Base-by-base conservation (phyloP, 2,329 filamentous ascomycete genomes). In the Botryosphaeria dothidea region DNA sequence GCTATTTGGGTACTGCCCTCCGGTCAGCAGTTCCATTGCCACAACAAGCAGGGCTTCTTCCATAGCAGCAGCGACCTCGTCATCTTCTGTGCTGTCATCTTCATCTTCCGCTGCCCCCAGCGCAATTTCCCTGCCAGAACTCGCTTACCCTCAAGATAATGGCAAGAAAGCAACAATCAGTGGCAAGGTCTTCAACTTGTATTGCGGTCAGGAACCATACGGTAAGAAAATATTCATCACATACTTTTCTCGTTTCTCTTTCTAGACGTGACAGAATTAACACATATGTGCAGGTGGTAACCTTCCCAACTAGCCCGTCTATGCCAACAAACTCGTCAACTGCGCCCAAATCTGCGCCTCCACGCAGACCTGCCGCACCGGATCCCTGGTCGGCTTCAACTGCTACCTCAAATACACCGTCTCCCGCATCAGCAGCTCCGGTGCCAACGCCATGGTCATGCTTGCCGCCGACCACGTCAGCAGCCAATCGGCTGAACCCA, bases 1-100 rank as follows among this genome's bases (percentile, higher is more conserved):
- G 8, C 69, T 62, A n/a, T 80, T 77, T 67, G 78, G 78, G 17
- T 66, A 71, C 34, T 80, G 79, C 69, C n/a, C 31, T 23, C 31
- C 31, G 6, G 25, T 38, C 5, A 25, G 23, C 31, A 56, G 31
- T 11, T 54, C 51, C 9, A 23, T 54, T 11, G 51, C n/a, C n/a
- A 36, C n/a, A 29, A 21, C 9, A 13, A 54, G 51, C 31, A 23
- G n/a, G 8, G 3, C n/a, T 4, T 36, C 51, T 38, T 23, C 51
- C 31, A n/a, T 17, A 19, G 15, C 31, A 15, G 45, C 11, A 38
- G 19, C 45, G n/a, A 56, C 11, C 29, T 23, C 31, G 6, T 56
- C 29, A 2, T 23, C 21, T 13, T n/a, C 19, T 1, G 23, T n/a
- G 21, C 31, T 19, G 6, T 29, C 46, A 27, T 49, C 46, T 5